Evolutionary conservation across 768 basidiomycete species (phyloP).

Genomic region (Cystofilobasidium capitatum): DNA sequence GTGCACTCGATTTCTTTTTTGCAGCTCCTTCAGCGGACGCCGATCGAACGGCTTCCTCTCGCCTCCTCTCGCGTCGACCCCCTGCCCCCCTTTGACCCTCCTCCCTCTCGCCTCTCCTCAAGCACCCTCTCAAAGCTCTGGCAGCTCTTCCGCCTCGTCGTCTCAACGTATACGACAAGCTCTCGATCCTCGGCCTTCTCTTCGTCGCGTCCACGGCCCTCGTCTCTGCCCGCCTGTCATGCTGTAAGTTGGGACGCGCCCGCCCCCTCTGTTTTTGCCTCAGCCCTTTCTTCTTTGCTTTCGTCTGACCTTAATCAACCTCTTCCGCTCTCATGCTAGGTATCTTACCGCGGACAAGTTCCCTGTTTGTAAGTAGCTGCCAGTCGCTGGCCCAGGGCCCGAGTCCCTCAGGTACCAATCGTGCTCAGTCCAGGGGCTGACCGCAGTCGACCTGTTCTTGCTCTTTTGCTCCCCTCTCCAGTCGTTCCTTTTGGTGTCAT

Average conservation of each 20-base stretch:
- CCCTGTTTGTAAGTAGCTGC: conserved; percentile 65
- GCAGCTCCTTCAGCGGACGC: too few relatives aligned
- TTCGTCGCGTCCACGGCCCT: not conserved
- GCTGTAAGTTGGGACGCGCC: conserved; percentile 1
- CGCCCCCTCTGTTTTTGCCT: not conserved
- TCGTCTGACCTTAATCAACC: not conserved
- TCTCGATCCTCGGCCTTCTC: not conserved
- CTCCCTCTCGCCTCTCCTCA: not conserved
- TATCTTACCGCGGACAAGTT: conserved; percentile 86
- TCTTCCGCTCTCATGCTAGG: conserved; percentile 5
- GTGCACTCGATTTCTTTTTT: too few relatives aligned
- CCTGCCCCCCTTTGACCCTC: not conserved
- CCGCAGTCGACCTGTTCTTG: conserved; percentile 16
- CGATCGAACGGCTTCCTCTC: too few relatives aligned
- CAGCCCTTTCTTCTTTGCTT: not conserved
- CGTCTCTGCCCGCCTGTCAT: not conserved
- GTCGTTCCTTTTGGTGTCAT: conserved; percentile 48
- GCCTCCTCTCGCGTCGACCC: not conserved
- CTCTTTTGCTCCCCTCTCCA: conserved; percentile 36
- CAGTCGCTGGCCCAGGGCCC: too few relatives aligned
- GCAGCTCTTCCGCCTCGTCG: not conserved
- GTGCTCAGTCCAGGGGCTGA: conserved; percentile 2
- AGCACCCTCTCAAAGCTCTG: not conserved
- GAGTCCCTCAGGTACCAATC: not conserved
- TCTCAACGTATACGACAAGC: not conserved